Evolutionary conservation across 2,329 filamentous ascomycete genomes (phyloP).

Genomic region (Sclerotinia borealis): DNA sequence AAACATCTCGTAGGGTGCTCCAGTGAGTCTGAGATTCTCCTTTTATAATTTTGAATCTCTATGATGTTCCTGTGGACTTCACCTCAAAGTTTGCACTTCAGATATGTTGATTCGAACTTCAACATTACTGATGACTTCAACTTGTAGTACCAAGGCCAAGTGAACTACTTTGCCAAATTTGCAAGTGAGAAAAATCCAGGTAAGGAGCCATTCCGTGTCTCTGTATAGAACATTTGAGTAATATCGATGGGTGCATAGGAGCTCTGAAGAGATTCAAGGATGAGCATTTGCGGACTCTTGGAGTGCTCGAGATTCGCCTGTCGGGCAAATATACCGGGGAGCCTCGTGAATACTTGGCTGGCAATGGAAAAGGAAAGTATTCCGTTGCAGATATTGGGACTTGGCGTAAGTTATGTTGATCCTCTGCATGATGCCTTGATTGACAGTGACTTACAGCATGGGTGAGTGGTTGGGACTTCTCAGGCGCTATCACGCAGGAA

Average conservation of each 20-base stretch:
- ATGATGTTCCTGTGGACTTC: background rate
- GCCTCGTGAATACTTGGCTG: conserved; percentile 46
- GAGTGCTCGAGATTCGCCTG: conserved; percentile 49
- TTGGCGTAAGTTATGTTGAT: conserved; percentile 30
- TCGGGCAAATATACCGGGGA: conserved; percentile 45
- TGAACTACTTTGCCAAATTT: conserved; percentile 12
- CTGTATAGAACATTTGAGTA: background rate
- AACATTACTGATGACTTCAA: background rate
- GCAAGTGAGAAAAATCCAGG: conserved; percentile 5
- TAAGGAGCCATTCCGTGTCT: background rate
- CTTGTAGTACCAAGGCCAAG: conserved; percentile 3
- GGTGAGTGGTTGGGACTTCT: conserved; percentile 40
- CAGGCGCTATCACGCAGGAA: conserved; percentile 39
- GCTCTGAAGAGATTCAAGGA: conserved; percentile 47
- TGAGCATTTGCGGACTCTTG: conserved; percentile 45
- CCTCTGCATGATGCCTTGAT: too few relatives aligned
- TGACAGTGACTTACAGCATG: conserved; percentile 30
- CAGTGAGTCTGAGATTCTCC: background rate
- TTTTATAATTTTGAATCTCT: background rate
- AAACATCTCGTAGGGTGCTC: background rate
- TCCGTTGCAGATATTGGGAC: conserved; percentile 47
- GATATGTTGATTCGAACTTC: background rate
- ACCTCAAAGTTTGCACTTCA: background rate
- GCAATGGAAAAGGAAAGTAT: conserved; percentile 49
- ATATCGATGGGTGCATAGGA: conserved; percentile 22